Percentiles rank a stretch among this genome's conserved stretches.
phyloP scores from a whole-genome alignment of 805 yeast genomes.

The Candida gorgasii region DNA sequence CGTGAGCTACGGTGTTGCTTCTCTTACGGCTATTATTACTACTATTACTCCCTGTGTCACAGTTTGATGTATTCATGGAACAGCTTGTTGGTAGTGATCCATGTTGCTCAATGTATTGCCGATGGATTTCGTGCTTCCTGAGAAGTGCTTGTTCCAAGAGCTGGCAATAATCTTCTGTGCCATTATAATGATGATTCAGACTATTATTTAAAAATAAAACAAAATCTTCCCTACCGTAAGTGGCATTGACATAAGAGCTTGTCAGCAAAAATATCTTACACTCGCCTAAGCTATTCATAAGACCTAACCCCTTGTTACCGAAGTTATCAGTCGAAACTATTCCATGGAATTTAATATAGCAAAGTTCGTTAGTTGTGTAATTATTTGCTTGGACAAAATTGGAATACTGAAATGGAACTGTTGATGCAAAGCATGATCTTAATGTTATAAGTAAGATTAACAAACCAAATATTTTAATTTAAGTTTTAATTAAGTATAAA shows the following conservation, averaged over 20 bases:
- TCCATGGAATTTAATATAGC: slow-evolving; percentile 1
- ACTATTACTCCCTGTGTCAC: not conserved
- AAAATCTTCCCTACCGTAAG: slow-evolving; percentile 1
- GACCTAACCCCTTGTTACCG: not conserved
- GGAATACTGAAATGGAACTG: not conserved
- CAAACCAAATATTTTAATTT: no score
- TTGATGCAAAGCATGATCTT: not conserved
- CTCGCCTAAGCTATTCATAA: not conserved
- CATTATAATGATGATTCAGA: slow-evolving; percentile 1
- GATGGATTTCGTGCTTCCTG: not conserved
- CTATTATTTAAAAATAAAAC: not conserved
- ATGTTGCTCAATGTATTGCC: slow-evolving; percentile 2
- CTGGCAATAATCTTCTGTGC: slow-evolving; percentile 2
- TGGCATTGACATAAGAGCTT: not conserved
- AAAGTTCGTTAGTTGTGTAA: slow-evolving; percentile 1
- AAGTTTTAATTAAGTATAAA: no score
- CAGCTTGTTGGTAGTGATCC: slow-evolving; percentile 1
- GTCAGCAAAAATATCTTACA: not conserved
- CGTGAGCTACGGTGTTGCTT: not conserved
- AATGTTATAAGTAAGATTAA: not conserved
- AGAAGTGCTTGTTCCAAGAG: slow-evolving; percentile 1
- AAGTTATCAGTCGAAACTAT: slow-evolving; percentile 2
- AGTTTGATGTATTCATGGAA: slow-evolving; percentile 2
- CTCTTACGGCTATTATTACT: no score
- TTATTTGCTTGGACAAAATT: not conserved